Evolutionary conservation across 2,329 filamentous ascomycete genomes (phyloP).

Genomic region (Penicillium verrucosum): DNA sequence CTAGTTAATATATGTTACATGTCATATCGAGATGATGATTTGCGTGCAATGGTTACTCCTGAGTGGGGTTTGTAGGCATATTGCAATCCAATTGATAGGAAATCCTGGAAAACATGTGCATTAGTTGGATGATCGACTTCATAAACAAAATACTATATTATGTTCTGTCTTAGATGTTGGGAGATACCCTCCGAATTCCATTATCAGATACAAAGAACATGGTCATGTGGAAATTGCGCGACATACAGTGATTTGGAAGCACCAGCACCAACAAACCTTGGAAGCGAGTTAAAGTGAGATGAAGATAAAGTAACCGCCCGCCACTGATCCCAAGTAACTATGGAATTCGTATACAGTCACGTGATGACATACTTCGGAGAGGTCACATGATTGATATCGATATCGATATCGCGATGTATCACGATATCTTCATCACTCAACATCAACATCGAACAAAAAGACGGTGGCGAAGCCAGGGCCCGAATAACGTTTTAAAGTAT

Average conservation of each 20-base stretch:
- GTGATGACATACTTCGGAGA: background rate
- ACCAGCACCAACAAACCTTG: background rate
- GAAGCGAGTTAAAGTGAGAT: background rate
- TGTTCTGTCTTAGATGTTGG: background rate
- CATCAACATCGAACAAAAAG: background rate
- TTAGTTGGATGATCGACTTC: too few species aligned
- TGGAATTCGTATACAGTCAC: background rate
- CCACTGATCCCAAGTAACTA: background rate
- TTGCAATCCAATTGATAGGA: background rate
- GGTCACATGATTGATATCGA: conserved; percentile 1
- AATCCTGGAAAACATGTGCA: background rate
- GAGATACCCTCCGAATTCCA: background rate
- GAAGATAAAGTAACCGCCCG: background rate
- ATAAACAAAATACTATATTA: background rate
- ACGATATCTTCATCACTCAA: conserved; percentile 3
- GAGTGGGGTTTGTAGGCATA: background rate
- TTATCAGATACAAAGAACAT: too few species aligned
- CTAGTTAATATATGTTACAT: background rate
- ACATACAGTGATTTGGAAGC: background rate
- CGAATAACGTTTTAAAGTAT: background rate
- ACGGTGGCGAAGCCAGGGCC: background rate
- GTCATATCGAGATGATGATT: background rate
- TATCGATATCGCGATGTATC: background rate
- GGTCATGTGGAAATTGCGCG: background rate
- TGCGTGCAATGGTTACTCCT: background rate